A percentile compares a stretch with the other conserved stretches of the same genome.
phyloP scores from a whole-genome alignment of 371 early-diverging fungal species.

The Mucor plumbeus region DNA sequence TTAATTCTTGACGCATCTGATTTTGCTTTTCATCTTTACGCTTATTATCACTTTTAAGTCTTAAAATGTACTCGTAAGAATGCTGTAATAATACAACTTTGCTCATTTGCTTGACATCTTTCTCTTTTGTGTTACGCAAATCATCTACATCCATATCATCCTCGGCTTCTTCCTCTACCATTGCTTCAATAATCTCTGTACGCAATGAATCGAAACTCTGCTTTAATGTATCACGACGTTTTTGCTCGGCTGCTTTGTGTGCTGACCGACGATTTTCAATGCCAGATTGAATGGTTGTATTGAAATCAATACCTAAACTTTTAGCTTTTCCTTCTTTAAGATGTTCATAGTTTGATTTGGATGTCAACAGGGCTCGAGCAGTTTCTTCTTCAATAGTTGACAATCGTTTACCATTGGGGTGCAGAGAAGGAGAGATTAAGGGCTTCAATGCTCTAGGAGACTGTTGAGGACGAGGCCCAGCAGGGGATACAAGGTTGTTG shows the following conservation, averaged over 20 bases:
- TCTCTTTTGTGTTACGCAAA: conserved; percentile 38
- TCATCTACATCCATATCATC: conserved; percentile 22
- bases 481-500: conserved; percentile 35
- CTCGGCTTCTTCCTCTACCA: conserved; percentile 45
- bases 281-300: conserved; percentile 71
- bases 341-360: conserved; percentile 87
- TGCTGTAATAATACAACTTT: conserved; percentile 54
- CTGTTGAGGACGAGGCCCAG: conserved; percentile 27
- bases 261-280: conserved; percentile 78
- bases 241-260: conserved; percentile 94
- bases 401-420: conserved; percentile 47
- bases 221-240: conserved; percentile 89
- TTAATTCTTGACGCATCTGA: conserved; percentile 44
- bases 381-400: conserved; percentile 53
- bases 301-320: conserved; percentile 75
- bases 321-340: conserved; percentile 85
- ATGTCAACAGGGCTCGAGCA: conserved; percentile 61
- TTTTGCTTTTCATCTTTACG: conserved; percentile 47
- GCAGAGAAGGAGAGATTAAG: conserved; percentile 57
- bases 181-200: conserved; percentile 67
- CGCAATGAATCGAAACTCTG: conserved; percentile 86
- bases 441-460: conserved; percentile 54
- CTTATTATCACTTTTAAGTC: conserved; percentile 51
- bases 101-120: conserved; percentile 59
- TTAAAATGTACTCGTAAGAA: conserved; percentile 65